phyloP scores from a whole-genome alignment of 805 yeast genomes.

The Cyberlindnera xishuangbannaensis region DNA sequence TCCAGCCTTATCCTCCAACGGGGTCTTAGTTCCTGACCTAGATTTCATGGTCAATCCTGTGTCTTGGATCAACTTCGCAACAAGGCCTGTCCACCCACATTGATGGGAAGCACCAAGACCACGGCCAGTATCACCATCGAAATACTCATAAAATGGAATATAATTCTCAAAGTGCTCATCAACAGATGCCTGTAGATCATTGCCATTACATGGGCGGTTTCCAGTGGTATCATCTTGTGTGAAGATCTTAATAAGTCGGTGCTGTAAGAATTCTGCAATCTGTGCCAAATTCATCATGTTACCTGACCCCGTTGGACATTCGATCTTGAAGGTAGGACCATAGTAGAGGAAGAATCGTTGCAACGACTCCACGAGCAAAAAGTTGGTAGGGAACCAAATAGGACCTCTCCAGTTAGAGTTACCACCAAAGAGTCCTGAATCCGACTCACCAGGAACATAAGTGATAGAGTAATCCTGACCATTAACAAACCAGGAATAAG shows the following conservation, averaged over 20 bases:
- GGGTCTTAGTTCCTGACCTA: slow-evolving; percentile 22
- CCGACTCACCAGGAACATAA: slow-evolving; percentile 84
- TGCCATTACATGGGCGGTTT: slow-evolving; percentile 76
- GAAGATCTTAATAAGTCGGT: slow-evolving; percentile 74
- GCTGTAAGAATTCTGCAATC: slow-evolving; percentile 87
- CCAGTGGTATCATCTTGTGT: slow-evolving; percentile 58
- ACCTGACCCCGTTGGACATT: slow-evolving; percentile 85
- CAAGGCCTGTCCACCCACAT: slow-evolving; percentile 94
- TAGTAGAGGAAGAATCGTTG: slow-evolving; percentile 85
- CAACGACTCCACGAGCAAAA: slow-evolving; percentile 76
- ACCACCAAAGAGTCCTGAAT: slow-evolving; percentile 93
- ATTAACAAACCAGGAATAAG: slow-evolving; percentile 77
- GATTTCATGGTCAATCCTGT: slow-evolving; percentile 60
- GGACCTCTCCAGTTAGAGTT: slow-evolving; percentile 98
- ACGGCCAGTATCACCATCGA: slow-evolving; percentile 91
- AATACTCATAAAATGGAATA: slow-evolving; percentile 79
- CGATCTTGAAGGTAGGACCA: slow-evolving; percentile 79
- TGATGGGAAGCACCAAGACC: slow-evolving; percentile 93
- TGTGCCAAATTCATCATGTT: slow-evolving; percentile 71
- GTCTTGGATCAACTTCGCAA: slow-evolving; percentile 87
- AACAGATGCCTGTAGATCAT: slow-evolving; percentile 48
- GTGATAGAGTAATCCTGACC: slow-evolving; percentile 65
- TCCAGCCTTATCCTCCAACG: slow-evolving; percentile 7
- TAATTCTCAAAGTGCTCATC: slow-evolving; percentile 72
- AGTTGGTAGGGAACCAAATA: slow-evolving; percentile 92